A percentile compares a stretch with the other conserved stretches of the same genome.
Evolutionary conservation across 2,329 filamentous ascomycete genomes (phyloP).

Genomic region (Coniochaeta sp.): DNA sequence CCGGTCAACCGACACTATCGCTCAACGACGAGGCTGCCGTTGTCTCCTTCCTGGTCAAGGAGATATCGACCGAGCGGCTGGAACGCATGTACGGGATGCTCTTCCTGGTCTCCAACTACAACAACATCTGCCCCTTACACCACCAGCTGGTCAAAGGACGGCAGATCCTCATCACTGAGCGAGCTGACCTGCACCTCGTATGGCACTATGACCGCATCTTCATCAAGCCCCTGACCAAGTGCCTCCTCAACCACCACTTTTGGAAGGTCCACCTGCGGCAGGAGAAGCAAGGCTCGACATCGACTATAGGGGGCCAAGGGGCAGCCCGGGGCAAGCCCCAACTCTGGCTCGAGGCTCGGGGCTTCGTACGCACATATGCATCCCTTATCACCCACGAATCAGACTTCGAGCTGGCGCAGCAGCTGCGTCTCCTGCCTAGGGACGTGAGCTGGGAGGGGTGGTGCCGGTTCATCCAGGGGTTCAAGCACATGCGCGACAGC

Average conservation of each 20-base stretch:
- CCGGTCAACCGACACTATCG: too few relatives aligned
- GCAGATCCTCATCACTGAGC: slow-evolving; percentile 1
- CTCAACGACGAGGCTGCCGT: too few relatives aligned
- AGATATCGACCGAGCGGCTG: too few relatives aligned
- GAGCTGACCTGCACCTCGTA: neutral
- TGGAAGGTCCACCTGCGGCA: neutral
- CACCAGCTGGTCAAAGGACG: neutral
- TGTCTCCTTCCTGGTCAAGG: too few relatives aligned
- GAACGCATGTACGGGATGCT: too few relatives aligned
- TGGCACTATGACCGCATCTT: slow-evolving; percentile 1
- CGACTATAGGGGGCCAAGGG: too few relatives aligned
- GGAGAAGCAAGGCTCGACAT: neutral
- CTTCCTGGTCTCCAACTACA: too few relatives aligned
- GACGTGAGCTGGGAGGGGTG: neutral
- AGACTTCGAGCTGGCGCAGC: slow-evolving; percentile 2
- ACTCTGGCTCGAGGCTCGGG: neutral
- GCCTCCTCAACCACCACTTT: slow-evolving; percentile 2
- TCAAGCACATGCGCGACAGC: neutral
- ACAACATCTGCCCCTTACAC: slow-evolving; percentile 1
- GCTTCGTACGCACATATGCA: slow-evolving; percentile 1
- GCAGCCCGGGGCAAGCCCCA: too few relatives aligned
- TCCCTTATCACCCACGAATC: neutral
- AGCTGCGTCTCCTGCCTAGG: neutral
- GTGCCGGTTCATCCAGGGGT: neutral
- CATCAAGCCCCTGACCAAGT: slow-evolving; percentile 3